Evolutionary conservation across 768 basidiomycete genomes (phyloP), one percentile per base, ranked within the genome.

Genomic region (Termitomyces sp.): DNA sequence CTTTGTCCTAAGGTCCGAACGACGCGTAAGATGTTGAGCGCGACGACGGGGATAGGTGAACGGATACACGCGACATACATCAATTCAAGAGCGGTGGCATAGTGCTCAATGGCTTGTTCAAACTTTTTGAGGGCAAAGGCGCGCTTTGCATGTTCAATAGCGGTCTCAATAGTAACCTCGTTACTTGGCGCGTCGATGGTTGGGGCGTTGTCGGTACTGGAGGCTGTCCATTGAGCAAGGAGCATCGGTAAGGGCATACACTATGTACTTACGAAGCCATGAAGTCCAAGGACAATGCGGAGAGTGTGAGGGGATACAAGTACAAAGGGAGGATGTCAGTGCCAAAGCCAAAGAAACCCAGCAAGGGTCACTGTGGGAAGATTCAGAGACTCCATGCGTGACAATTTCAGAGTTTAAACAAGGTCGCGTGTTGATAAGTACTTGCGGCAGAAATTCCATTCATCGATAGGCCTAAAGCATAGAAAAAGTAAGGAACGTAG

Each of bases 101-200:
- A 95, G 67, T 86, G 77, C 34, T 93, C 90, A 14, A 92, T 85
- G 1, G 94, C 88, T 65, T 92, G 85, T 64, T 94, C 90, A 63
- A 85, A 95, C 70, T 92, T 90, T 68, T 80, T 82, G 67, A 95
- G 82, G 29, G 93, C 92, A 71, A 92, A 91, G 2, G 92, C 91
- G 76, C 91, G 90, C 78, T 89, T 90, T 1, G 87, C 92, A 59
- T 85, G 87, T 66, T 91, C 90, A 54, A 93, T 75, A 10, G 80
- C 77, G 46, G 73, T 81, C 63, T 87, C 85, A 56, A 88, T 63
- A 17, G 75, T 73, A 50, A 68, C 62, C 48, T 76, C 71, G 23
- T 66, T 45, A 23, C 58, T 63, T 29, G 65, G 17, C 48, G 61
- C 58, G 62, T 64, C 62, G 27, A 54, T 40, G 34, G 59, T 44